Conservation (phyloP, 2,329 filamentous ascomycete genomes). For the Esteya vermicola region DNA sequence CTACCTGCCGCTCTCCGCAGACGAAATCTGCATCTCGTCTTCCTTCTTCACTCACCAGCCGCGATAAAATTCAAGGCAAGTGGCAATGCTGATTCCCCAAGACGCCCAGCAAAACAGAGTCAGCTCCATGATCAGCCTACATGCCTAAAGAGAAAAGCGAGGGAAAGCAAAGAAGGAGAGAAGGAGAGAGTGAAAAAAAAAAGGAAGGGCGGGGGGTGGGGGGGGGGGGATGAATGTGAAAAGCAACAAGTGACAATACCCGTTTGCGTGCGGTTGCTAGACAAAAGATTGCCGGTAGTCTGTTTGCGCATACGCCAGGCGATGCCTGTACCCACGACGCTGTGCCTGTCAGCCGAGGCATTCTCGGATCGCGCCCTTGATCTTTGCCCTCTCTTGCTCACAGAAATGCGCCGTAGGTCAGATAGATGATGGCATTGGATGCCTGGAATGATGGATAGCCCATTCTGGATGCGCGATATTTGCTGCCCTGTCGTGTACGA, state of each 20-base stretch:
- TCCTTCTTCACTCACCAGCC: constrained; percentile 59
- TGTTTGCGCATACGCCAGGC: constrained; percentile 47
- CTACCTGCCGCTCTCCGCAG: constrained; percentile 14
- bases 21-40: background rate
- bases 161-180: constrained; percentile 1
- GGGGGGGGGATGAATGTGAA: too few relatives aligned
- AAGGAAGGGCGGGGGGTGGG: background rate
- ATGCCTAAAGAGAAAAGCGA: constrained; percentile 2
- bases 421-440: constrained; percentile 72
- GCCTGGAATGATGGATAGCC: constrained; percentile 60
- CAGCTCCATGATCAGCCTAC: background rate
- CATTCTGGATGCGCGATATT: constrained; percentile 42
- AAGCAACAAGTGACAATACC: constrained; percentile 34
- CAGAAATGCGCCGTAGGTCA: constrained; percentile 68
- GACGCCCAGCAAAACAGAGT: background rate
- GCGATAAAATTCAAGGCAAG: constrained; percentile 82
- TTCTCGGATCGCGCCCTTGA: too few relatives aligned
- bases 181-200: background rate
- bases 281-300: constrained; percentile 56
- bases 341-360: constrained; percentile 20
- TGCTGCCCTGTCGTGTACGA: background rate
- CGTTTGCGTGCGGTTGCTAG: constrained; percentile 70
- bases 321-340: constrained; percentile 46
- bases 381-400: constrained; percentile 20
- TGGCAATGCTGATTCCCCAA: constrained; percentile 48